Conservation (phyloP, 139 green algal species). For the Micractinium conductrix region DNA sequence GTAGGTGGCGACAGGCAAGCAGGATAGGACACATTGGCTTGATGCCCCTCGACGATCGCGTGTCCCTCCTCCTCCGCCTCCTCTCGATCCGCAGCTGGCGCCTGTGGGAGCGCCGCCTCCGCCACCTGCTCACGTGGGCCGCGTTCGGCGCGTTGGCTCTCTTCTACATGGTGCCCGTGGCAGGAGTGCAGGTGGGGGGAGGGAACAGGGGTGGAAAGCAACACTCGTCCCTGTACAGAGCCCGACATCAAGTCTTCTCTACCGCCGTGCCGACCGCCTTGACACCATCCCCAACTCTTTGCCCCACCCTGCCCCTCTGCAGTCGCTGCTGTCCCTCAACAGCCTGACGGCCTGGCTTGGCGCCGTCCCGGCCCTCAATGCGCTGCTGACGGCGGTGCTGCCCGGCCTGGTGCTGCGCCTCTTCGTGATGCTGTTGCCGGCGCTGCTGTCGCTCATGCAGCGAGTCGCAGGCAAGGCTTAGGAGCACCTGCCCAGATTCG, state of each 20-base stretch:
- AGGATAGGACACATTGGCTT: too few species aligned
- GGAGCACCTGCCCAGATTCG: not conserved
- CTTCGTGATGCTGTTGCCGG: constrained; percentile 6
- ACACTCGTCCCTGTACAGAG: not conserved
- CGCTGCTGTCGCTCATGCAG: not conserved
- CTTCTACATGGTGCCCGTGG: constrained; percentile 29
- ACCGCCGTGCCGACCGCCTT: not conserved
- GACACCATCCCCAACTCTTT: not conserved
- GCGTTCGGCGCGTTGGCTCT: constrained; percentile 49
- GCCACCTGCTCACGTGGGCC: constrained; percentile 27
- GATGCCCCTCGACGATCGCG: too few species aligned
- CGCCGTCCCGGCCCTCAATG: constrained; percentile 5
- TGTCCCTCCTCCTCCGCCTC: too few species aligned
- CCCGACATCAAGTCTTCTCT: not conserved
- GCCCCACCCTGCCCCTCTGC: not conserved
- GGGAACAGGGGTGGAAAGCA: not conserved
- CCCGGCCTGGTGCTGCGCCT: constrained; percentile 49
- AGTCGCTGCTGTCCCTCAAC: constrained; percentile 50
- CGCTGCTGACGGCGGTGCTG: constrained; percentile 42
- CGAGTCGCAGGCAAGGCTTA: not conserved
- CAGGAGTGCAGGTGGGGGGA: constrained; percentile 6
- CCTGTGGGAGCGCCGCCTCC: constrained; percentile 30
- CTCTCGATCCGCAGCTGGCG: constrained; percentile 38
- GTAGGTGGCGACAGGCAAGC: too few species aligned
- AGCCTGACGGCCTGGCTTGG: not conserved